These are phyloP conservation scores for Articulospora tetracladia DNA, from an alignment of 495 filamentous ascomycete species.

Conservation along the genomic window DNA sequence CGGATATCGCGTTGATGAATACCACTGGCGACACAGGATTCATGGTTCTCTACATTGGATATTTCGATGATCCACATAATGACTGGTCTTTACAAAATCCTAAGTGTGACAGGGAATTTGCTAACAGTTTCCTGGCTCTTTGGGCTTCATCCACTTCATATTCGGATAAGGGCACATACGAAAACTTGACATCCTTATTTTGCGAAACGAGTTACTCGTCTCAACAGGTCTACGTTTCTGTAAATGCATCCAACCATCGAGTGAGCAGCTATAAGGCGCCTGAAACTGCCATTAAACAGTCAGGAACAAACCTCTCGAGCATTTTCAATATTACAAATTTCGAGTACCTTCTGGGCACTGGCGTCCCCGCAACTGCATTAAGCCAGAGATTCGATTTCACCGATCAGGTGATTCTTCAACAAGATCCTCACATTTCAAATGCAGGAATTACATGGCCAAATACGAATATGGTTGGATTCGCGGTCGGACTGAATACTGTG, in stretches of 20 bases:
- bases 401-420: constrained; percentile 1
- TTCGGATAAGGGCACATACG: not conserved
- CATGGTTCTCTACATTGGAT: constrained; percentile 31
- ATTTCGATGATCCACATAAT: constrained; percentile 16
- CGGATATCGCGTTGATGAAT: not conserved
- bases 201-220: constrained; percentile 36
- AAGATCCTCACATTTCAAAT: constrained; percentile 4
- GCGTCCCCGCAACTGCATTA: constrained; percentile 2
- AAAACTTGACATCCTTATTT: constrained; percentile 30
- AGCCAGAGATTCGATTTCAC: constrained; percentile 6
- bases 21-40: constrained; percentile 2
- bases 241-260: constrained; percentile 13
- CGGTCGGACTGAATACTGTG: constrained; percentile 17
- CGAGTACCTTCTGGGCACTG: constrained; percentile 28
- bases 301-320: constrained; percentile 1
- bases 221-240: constrained; percentile 29
- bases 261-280: not conserved
- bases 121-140: constrained; percentile 31
- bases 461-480: constrained; percentile 31
- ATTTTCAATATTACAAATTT: constrained; percentile 35
- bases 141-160: constrained; percentile 8
- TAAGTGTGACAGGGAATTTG: constrained; percentile 19
- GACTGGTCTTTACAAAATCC: constrained; percentile 19
- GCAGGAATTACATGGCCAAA: constrained; percentile 17
- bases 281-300: not conserved